A percentile compares a stretch with the other conserved stretches of the same genome.
Evolutionary conservation across 257 asterid species (phyloP).

Genomic region (Nemophila menziesii): DNA sequence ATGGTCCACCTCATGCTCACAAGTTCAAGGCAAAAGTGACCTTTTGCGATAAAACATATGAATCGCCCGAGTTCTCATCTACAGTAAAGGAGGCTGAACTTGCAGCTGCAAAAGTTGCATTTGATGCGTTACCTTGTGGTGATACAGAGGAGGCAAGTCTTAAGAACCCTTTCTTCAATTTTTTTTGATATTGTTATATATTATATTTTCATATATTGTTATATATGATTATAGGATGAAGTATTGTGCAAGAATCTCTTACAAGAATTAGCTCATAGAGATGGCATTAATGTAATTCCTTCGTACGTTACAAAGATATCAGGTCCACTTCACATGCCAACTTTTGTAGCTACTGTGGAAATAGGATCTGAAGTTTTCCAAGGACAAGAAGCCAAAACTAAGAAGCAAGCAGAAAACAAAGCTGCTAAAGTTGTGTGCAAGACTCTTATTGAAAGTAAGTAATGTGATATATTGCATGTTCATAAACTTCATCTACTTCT

Average conservation of each 20-base stretch:
- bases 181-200: background rate
- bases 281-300: conserved; percentile 39
- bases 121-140: conserved; percentile 33
- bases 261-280: conserved; percentile 55
- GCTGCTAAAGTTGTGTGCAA: conserved; percentile 63
- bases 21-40: conserved; percentile 48
- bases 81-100: conserved; percentile 77
- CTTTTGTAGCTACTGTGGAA: conserved; percentile 42
- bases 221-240: conserved; percentile 35
- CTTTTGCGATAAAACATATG: conserved; percentile 37
- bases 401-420: conserved; percentile 72
- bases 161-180: conserved; percentile 1
- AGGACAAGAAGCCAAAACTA: conserved; percentile 56
- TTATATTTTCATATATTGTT: background rate
- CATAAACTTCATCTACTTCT: background rate
- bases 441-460: conserved; percentile 37
- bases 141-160: conserved; percentile 50
- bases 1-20: conserved; percentile 69
- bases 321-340: conserved; percentile 42
- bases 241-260: conserved; percentile 50
- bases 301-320: conserved; percentile 30
- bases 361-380: conserved; percentile 31
- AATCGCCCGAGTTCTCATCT: conserved; percentile 31
- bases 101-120: conserved; percentile 76
- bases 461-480: conserved; percentile 2